These are phyloP conservation scores for Leccinum arenicola DNA, from an alignment of 768 basidiomycete genomes.

Conservation along the genomic window DNA sequence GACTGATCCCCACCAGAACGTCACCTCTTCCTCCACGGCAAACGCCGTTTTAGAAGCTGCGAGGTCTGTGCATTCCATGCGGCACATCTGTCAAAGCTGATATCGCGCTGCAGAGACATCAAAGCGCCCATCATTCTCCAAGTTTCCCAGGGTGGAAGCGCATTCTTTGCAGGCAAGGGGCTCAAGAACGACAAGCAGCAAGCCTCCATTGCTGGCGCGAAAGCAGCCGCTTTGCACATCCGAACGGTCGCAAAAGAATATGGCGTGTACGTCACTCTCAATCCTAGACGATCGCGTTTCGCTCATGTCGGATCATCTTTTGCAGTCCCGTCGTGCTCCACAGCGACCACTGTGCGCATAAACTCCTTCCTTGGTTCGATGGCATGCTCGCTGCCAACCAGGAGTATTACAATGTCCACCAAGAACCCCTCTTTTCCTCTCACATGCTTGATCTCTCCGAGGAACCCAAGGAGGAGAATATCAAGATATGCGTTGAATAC, in stretches of 20 bases:
- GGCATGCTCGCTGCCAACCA: conserved; percentile 98
- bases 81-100: conserved; percentile 12
- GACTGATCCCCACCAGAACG: conserved; percentile 57
- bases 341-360: conserved; percentile 98
- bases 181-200: conserved; percentile 93
- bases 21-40: conserved; percentile 92
- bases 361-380: conserved; percentile 98
- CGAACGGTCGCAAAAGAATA: conserved; percentile 85
- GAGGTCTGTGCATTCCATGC: conserved; percentile 45
- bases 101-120: conserved; percentile 60
- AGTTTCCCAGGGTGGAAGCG: conserved; percentile 94
- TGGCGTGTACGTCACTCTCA: conserved; percentile 69
- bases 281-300: neutral
- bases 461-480: conserved; percentile 90
- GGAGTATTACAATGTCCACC: conserved; percentile 86
- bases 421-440: conserved; percentile 87
- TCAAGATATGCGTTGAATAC: conserved; percentile 89
- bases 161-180: conserved; percentile 96
- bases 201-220: conserved; percentile 90
- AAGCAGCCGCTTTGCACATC: conserved; percentile 90
- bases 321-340: conserved; percentile 91
- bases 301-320: neutral
- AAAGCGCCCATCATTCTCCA: conserved; percentile 98
- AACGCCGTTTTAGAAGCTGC: conserved; percentile 97
- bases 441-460: conserved; percentile 99